Base-by-base conservation (phyloP, 495 filamentous ascomycete species). In the Trichoderma reesei region DNA sequence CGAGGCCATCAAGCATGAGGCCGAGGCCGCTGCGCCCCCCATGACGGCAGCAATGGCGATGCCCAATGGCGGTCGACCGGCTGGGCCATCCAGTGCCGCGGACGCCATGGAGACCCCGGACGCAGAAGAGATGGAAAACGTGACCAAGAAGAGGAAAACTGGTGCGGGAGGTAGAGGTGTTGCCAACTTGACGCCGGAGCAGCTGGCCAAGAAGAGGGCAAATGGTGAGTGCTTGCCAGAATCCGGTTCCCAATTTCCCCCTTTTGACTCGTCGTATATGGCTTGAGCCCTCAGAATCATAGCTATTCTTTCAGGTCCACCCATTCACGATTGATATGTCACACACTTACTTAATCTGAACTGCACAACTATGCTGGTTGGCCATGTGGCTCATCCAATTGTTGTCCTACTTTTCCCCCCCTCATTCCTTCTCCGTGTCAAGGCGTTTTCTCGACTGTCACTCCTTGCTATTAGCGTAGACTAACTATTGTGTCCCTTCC, bases 181-280 rank as follows among this genome's bases (percentile, higher is more conserved):
- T 18, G 85, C 86, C 61, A 88, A 86, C 68, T 78, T 89, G 67
- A 89, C 85, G 5, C 86, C 86, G 14, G 85, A 88, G 62, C 86
- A 89, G 72, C 73, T 89, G 65, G 84, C 82, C 1, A 86, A 87
- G 77, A 94, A 94, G 73, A 82, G 90, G 66, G 89, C 88, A 64
- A 92, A 92, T 72, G 90, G 78, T 80, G 34, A 63, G 69, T 68
- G 60, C 26, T 62, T 33, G 31, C 36, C 16, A 31, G 3, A 56
- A 31, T 13, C 33, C 26, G 31, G 8, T 31, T 56, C 26, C 26
- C 26, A 26, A 26, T 26, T 26, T 31, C 9, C 48, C 7, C 48
- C 11, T 6, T 20, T 33, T 10, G 18, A 6, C 16, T 18, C 46
- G 26, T 16, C 46, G 46, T 31, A 31, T 54, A 31, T 54, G 33